These are phyloP conservation scores for Aspergillus sergii DNA, from an alignment of 2,329 filamentous ascomycete species.

Conservation along the genomic window DNA sequence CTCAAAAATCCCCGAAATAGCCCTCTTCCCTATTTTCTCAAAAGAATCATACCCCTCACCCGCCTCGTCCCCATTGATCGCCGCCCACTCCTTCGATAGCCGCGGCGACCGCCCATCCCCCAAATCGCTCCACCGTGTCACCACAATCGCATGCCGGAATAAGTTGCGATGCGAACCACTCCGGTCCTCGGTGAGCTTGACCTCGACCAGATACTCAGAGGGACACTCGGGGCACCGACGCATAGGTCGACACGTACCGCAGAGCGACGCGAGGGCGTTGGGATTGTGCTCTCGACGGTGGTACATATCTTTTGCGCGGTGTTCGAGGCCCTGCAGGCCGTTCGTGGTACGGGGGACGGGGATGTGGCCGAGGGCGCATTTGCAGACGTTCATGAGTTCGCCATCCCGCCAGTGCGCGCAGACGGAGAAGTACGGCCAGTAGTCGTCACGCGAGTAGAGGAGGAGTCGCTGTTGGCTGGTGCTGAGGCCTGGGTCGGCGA, in stretches of 20 bases:
- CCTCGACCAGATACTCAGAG: slow-evolving; percentile 63
- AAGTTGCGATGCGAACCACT: slow-evolving; percentile 39
- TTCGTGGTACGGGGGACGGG: slow-evolving; percentile 47
- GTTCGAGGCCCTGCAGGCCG: slow-evolving; percentile 45
- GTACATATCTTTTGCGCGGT: slow-evolving; percentile 42
- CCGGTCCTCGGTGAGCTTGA: slow-evolving; percentile 61
- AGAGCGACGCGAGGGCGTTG: slow-evolving; percentile 53
- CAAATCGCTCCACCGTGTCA: slow-evolving; percentile 65
- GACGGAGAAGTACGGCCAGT: slow-evolving; percentile 63
- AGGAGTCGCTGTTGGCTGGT: slow-evolving; percentile 57
- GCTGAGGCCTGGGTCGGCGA: slow-evolving; percentile 56
- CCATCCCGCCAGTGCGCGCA: slow-evolving; percentile 67
- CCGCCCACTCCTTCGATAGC: slow-evolving; percentile 56
- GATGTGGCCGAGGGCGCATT: slow-evolving; percentile 63
- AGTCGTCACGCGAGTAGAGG: slow-evolving; percentile 62
- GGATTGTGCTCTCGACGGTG: slow-evolving; percentile 31
- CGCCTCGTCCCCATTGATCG: slow-evolving; percentile 51
- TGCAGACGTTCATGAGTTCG: slow-evolving; percentile 61
- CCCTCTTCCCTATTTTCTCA: slow-evolving; percentile 53
- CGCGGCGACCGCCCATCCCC: slow-evolving; percentile 56
- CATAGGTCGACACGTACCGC: slow-evolving; percentile 60
- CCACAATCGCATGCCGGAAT: slow-evolving; percentile 63
- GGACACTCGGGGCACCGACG: slow-evolving; percentile 64
- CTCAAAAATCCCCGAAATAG: slow-evolving; percentile 63
- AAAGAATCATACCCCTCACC: slow-evolving; percentile 57